Evolutionary conservation across 768 basidiomycete species (phyloP).

Genomic region (Dendrothele bispora): DNA sequence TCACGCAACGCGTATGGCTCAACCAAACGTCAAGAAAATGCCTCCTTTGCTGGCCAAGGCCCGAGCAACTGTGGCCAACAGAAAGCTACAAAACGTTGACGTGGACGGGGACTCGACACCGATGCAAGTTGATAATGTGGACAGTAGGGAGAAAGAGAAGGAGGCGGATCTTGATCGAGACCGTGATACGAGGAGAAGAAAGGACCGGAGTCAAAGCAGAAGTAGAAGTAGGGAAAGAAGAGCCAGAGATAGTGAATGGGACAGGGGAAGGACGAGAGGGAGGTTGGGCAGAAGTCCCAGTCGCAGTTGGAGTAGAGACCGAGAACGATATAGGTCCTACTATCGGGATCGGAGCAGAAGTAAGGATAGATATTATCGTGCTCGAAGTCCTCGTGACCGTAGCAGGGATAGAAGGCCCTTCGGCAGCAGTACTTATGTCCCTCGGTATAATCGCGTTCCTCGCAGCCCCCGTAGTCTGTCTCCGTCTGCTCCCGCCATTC

Average conservation of each 20-base stretch:
- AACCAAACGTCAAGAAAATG: not conserved
- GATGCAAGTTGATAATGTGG: not conserved
- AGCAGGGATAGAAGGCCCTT: slow-evolving; percentile 2
- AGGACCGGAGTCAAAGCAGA: slow-evolving; percentile 5
- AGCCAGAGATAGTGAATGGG: slow-evolving; percentile 10
- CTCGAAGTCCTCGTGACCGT: not conserved
- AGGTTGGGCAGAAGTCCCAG: not conserved
- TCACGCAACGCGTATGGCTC: not conserved
- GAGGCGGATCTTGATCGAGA: slow-evolving; percentile 2
- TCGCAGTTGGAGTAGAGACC: not conserved
- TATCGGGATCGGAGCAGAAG: not conserved
- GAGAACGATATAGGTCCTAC: not conserved
- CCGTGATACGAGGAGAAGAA: slow-evolving; percentile 6
- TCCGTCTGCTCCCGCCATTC: not conserved
- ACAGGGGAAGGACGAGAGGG: slow-evolving; percentile 17
- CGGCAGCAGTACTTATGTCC: slow-evolving; percentile 6
- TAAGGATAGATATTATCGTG: not conserved
- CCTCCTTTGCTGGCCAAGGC: slow-evolving; percentile 5
- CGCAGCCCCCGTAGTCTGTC: not conserved
- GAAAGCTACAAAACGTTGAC: too few species aligned
- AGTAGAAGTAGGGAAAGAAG: slow-evolving; percentile 1
- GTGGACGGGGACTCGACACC: slow-evolving; percentile 1
- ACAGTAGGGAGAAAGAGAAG: not conserved
- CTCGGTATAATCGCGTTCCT: slow-evolving; percentile 10
- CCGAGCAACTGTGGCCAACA: not conserved